Conservation (phyloP, 1,139 yeast genomes). For the Saccharomyces hybrid region DNA sequence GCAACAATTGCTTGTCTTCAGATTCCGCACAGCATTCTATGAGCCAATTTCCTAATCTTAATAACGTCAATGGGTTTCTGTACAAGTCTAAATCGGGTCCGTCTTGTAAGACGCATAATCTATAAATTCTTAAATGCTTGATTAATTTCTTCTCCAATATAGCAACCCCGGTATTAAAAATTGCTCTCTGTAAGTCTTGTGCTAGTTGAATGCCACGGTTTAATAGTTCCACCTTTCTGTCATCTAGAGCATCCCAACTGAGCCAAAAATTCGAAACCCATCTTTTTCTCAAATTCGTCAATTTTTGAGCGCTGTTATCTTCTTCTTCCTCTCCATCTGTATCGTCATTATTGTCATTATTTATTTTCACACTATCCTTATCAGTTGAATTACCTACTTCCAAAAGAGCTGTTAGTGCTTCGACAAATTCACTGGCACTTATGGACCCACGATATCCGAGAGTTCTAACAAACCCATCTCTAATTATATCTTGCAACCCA, state of each 20-base stretch:
- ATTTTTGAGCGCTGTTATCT: conserved; percentile 24
- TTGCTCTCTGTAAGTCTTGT: conserved; percentile 71
- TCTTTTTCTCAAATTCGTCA: conserved; percentile 40
- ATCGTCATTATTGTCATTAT: conserved; percentile 24
- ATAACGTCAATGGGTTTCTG: conserved; percentile 76
- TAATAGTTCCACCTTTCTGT: conserved; percentile 47
- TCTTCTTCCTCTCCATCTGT: conserved; percentile 18
- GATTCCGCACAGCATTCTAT: conserved; percentile 83
- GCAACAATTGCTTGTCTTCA: conserved; percentile 58
- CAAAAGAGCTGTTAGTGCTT: conserved; percentile 74
- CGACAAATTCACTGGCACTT: conserved; percentile 91
- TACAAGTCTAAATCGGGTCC: conserved; percentile 77
- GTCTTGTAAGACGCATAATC: conserved; percentile 83
- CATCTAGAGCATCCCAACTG: conserved; percentile 86
- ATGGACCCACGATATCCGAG: conserved; percentile 83
- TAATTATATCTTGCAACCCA: conserved; percentile 74
- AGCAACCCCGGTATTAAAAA: conserved; percentile 84
- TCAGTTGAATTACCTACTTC: conserved; percentile 47
- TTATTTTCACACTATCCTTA: conserved; percentile 5
- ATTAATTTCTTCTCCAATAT: conserved; percentile 74
- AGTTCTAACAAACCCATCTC: conserved; percentile 80
- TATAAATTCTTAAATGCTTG: conserved; percentile 70
- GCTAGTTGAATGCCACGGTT: conserved; percentile 73
- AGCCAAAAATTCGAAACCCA: conserved; percentile 93
- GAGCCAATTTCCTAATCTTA: conserved; percentile 85